Evolutionary conservation across 805 yeast species (phyloP), one percentile per base, ranked within the genome.

Genomic region (Priceomyces castillae): DNA sequence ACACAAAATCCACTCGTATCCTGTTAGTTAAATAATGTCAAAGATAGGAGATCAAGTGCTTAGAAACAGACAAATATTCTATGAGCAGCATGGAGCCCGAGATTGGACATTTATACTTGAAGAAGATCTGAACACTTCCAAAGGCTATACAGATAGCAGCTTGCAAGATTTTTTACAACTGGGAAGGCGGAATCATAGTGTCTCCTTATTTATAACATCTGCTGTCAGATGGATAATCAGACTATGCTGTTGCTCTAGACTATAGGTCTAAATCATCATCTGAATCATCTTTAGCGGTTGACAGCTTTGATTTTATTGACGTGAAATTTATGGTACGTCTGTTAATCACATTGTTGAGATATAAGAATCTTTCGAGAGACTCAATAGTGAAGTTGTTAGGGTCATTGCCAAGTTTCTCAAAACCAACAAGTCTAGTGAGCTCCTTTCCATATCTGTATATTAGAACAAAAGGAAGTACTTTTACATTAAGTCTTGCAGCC

Each of bases 401-500:
- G 39, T 73, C 65, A 28, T 58, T 53, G 22, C 80, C 77, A 35
- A 87, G 63, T 25, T 76, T 74, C 41, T 81, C 82, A 53, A 88
- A 83, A 4, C 96, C 96, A 4, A 86, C 73, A 4, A 86, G 54
- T 47, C 87, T 64, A 11, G 74, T 71, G 3, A 68, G 57, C 52
- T 86, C 92, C 35, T 71, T 61, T 1, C 90, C 90, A 30, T 75
- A 66, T 10, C 64, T 66, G 55, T 82, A 88, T 7, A 80, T 68
- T 1, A 84, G 61, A 2, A 87, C 81, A 50, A 81, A 82, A 0
- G 96, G 96, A 4, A 88, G 67, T 9, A 84, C 81, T 56, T 83
- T 78, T 39, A 89, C 72, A 2, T 70, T 66, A 31, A 89, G 70
- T 55, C 79, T 81, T 2, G 79, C 64, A 3, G 81, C 88, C 36